A percentile compares a stretch with the other conserved stretches of the same genome.
Evolutionary conservation across 148 eudicot species (phyloP).

Genomic region (Rhododendron kiyosumense): DNA sequence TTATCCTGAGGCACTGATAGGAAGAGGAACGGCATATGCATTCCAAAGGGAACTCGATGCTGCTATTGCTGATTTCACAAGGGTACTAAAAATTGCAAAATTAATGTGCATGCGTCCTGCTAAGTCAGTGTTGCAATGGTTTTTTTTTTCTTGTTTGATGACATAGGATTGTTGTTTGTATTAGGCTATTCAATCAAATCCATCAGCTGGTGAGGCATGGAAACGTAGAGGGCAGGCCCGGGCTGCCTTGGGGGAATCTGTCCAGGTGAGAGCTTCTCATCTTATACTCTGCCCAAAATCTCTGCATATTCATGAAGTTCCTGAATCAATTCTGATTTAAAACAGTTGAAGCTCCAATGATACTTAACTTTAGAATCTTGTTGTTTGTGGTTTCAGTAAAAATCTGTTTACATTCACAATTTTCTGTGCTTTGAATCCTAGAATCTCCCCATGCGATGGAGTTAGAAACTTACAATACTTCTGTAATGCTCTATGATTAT

Average conservation of each 20-base stretch:
- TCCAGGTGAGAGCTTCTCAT: slow-evolving; percentile 43
- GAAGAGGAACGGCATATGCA: slow-evolving; percentile 99
- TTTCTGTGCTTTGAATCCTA: neutral
- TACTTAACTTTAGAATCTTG: neutral
- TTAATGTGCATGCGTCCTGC: neutral
- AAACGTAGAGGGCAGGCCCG: slow-evolving; percentile 98
- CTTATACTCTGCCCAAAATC: neutral
- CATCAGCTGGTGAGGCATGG: slow-evolving; percentile 98
- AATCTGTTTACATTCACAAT: neutral
- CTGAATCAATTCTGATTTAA: neutral
- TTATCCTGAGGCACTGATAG: slow-evolving; percentile 95
- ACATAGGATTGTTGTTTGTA: slow-evolving; percentile 5
- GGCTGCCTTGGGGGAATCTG: slow-evolving; percentile 92
- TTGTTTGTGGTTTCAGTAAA: neutral
- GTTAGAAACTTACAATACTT: neutral
- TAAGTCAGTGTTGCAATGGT: neutral
- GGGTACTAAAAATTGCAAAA: slow-evolving; percentile 39
- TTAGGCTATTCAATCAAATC: slow-evolving; percentile 78
- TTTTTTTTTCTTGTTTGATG: neutral
- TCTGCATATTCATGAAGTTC: neutral
- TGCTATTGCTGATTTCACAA: slow-evolving; percentile 92
- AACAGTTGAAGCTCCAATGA: slow-evolving; percentile 4
- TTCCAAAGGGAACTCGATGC: slow-evolving; percentile 91
- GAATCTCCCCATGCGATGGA: neutral
- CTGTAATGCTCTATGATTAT: neutral